Percentiles rank a stretch among this genome's conserved stretches.
These are phyloP conservation scores for Choricystis sp. DNA, from an alignment of 139 green algal genomes.

Conservation along the genomic window DNA sequence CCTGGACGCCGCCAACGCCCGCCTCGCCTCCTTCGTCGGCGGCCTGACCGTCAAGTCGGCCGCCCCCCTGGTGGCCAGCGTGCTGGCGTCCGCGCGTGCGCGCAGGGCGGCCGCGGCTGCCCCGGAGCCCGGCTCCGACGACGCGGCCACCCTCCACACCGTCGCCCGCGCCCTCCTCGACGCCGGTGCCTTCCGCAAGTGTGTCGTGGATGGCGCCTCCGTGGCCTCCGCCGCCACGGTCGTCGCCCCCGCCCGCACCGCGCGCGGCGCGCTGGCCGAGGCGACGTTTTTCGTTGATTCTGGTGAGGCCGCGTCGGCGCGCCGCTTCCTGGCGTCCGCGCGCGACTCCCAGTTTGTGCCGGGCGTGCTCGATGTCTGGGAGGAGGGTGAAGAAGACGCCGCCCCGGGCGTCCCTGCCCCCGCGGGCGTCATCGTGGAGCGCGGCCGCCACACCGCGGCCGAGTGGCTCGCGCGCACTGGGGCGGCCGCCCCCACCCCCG, in stretches of 20 bases:
- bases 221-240: background rate
- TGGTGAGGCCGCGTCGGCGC: background rate
- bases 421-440: conserved; percentile 1
- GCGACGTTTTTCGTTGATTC: conserved; percentile 1
- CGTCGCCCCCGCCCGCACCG: background rate
- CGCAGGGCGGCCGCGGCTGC: too few species aligned
- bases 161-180: background rate
- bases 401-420: background rate
- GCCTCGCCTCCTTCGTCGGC: background rate
- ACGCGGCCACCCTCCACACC: background rate
- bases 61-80: background rate
- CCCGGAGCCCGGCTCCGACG: background rate
- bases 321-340: conserved; percentile 1
- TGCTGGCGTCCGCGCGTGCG: background rate
- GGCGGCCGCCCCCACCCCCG: background rate
- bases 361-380: conserved; percentile 5
- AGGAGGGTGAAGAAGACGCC: conserved; percentile 1
- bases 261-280: background rate
- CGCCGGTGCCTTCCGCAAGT: background rate
- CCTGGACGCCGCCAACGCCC: background rate
- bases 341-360: background rate
- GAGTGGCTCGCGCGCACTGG: conserved; percentile 1
- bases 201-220: conserved; percentile 1
- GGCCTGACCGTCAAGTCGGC: background rate
- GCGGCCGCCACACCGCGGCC: background rate